phyloP scores from a whole-genome alignment of 441 rosid genomes.

The Rhodomyrtus psidioides region DNA sequence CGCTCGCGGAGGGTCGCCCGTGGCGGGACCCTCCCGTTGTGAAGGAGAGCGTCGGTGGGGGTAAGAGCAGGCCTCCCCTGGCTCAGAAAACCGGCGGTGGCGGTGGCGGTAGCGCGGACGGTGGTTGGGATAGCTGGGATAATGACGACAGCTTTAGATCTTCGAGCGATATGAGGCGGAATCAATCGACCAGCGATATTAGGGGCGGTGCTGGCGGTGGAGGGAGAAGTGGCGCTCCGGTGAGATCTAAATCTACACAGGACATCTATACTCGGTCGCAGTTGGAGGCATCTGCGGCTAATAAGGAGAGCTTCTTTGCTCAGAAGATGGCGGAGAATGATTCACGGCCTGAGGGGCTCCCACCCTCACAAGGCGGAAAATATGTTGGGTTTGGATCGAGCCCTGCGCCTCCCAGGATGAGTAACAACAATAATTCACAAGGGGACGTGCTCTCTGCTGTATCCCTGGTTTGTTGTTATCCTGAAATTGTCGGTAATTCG shows the following conservation, averaged over 20 bases:
- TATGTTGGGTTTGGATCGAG: constrained; percentile 93
- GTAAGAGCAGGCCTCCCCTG: constrained; percentile 59
- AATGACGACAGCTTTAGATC: constrained; percentile 60
- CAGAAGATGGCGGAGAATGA: constrained; percentile 69
- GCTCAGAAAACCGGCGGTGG: constrained; percentile 21
- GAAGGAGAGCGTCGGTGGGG: constrained; percentile 38
- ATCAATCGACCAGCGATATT: constrained; percentile 70
- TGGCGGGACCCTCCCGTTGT: constrained; percentile 86
- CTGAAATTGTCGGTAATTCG: neutral
- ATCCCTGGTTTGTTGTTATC: constrained; percentile 51
- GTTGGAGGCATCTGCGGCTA: constrained; percentile 82
- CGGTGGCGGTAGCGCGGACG: constrained; percentile 21
- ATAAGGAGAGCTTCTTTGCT: constrained; percentile 74
- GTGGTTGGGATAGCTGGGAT: constrained; percentile 94
- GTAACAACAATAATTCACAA: constrained; percentile 21
- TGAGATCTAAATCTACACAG: constrained; percentile 73
- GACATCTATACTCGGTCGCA: constrained; percentile 66
- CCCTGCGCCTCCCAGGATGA: constrained; percentile 51
- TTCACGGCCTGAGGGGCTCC: constrained; percentile 71
- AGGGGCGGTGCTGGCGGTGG: constrained; percentile 28
- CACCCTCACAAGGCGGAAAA: constrained; percentile 93
- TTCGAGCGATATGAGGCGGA: constrained; percentile 62
- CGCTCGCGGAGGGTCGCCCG: constrained; percentile 78
- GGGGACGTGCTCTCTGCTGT: constrained; percentile 68
- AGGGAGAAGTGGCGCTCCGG: constrained; percentile 31